Evolutionary conservation across 192 early-diverging fungal species (phyloP).

Genomic region (Entomortierella parvispora): DNA sequence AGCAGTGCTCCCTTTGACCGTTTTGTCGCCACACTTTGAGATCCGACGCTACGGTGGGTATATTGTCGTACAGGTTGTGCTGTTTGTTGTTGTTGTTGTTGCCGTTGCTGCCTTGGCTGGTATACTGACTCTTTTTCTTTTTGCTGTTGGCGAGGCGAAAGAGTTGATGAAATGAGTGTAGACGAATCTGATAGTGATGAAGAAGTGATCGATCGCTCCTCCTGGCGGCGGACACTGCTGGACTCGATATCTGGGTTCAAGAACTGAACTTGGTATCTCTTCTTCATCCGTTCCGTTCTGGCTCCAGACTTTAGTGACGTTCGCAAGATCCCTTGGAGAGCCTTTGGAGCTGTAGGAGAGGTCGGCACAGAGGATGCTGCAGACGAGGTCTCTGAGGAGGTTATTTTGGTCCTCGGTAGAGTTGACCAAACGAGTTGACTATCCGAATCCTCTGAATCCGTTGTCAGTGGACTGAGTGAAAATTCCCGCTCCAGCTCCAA

Average conservation of each 20-base stretch:
- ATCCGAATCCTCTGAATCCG: constrained; percentile 38
- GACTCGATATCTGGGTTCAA: constrained; percentile 17
- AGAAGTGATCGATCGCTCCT: background rate
- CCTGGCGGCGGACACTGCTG: background rate
- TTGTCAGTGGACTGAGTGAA: background rate
- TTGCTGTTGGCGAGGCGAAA: constrained; percentile 1
- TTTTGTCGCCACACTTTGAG: constrained; percentile 25
- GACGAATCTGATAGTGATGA: background rate
- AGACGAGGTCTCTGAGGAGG: background rate
- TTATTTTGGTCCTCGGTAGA: background rate
- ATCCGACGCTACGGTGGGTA: constrained; percentile 9
- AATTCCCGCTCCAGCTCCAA: constrained; percentile 26
- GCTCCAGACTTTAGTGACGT: constrained; percentile 18
- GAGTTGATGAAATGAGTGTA: background rate
- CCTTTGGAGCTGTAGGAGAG: constrained; percentile 16
- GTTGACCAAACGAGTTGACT: background rate
- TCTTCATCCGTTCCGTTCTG: constrained; percentile 21
- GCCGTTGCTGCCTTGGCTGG: background rate
- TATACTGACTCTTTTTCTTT: background rate
- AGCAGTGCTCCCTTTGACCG: constrained; percentile 24
- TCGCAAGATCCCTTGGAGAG: constrained; percentile 29
- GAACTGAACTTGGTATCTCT: constrained; percentile 46
- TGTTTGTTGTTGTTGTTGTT: background rate
- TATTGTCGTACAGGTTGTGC: constrained; percentile 9
- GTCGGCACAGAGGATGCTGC: background rate